phyloP scores from a whole-genome alignment of 1,139 yeast species.

The Yarrowia galli region DNA sequence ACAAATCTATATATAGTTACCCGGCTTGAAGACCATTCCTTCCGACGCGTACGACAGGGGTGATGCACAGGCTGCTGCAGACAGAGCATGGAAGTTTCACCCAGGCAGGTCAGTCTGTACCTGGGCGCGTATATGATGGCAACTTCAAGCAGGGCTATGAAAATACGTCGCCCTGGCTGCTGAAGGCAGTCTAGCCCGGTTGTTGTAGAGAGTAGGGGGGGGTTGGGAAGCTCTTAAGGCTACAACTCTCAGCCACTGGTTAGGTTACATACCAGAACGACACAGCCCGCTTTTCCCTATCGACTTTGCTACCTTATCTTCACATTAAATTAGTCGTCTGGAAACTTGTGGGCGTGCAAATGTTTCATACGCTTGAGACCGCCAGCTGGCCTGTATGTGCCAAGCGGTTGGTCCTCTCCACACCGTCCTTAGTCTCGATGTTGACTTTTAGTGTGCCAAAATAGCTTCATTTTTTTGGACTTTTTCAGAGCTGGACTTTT shows the following conservation, averaged over 20 bases:
- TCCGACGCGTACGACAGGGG: slow-evolving; percentile 29
- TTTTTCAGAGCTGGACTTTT: neutral
- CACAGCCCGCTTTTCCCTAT: slow-evolving; percentile 9
- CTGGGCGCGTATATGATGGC: neutral
- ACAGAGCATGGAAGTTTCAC: slow-evolving; percentile 23
- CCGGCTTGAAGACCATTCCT: slow-evolving; percentile 4
- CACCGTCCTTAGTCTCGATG: neutral
- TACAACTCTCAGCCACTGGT: neutral
- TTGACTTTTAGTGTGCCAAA: neutral
- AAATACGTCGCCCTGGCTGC: too few relatives aligned
- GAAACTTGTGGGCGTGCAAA: slow-evolving; percentile 4
- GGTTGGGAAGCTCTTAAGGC: too few relatives aligned
- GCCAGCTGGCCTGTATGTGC: neutral
- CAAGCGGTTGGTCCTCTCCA: neutral
- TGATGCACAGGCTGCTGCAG: slow-evolving; percentile 24
- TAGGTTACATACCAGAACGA: neutral
- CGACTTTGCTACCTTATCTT: slow-evolving; percentile 6
- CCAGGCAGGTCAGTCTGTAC: neutral
- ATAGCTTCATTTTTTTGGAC: neutral
- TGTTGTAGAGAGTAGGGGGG: too few relatives aligned
- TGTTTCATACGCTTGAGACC: slow-evolving; percentile 6
- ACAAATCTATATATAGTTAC: slow-evolving; percentile 27
- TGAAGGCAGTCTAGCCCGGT: too few relatives aligned
- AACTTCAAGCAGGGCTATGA: too few relatives aligned
- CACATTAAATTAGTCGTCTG: neutral